Base-by-base conservation (phyloP, 257 asterid genomes). In the Verbena officinalis region DNA sequence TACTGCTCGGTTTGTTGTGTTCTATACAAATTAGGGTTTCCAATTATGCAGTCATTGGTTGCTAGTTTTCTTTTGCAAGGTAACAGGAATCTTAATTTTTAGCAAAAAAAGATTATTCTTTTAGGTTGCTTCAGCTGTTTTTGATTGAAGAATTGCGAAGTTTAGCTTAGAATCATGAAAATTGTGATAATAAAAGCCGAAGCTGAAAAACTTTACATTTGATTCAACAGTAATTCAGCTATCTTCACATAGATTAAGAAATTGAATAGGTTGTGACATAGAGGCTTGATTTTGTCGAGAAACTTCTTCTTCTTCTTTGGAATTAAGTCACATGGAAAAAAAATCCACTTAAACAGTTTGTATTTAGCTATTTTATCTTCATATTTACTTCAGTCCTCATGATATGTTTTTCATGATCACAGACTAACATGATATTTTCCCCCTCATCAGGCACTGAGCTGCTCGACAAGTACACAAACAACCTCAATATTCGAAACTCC, bases 371-470 rank as follows among this genome's bases (percentile, higher is more conserved):
- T 62, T 62, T 36, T 21, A 21, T 23, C 19, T 5, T 38, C n/a
- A 14, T 19, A 73, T 56, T 48, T 24, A 51, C 11, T 15, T 48
- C 51, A 17, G 4, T 72, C 17, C 34, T 58, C 52, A 51, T 53
- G 53, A 49, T 27, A 27, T 53, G 33, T 33, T n/a, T 8, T 34
- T 1, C 24, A 19, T 14, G 54, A 7, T 24, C 13, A 11, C 63
- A 19, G 17, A 17, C 67, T 73, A 62, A 69, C 36, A 3, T 11
- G 27, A 31, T 42, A 30, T 38, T 14, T 51, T 77, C 45, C 55
- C 40, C 59, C 21, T 57, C 72, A 48, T 39, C 81, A 91, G 98
- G 96, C 84, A 44, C 73, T 82, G 73, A 77, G 83, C 74, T 86
- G 91, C 80, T 86, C 95, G 57, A 80, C 90, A 22, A 83, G 86